Base-by-base conservation (phyloP, 177 flowering plant genomes). In the Vitis hybrid region DNA sequence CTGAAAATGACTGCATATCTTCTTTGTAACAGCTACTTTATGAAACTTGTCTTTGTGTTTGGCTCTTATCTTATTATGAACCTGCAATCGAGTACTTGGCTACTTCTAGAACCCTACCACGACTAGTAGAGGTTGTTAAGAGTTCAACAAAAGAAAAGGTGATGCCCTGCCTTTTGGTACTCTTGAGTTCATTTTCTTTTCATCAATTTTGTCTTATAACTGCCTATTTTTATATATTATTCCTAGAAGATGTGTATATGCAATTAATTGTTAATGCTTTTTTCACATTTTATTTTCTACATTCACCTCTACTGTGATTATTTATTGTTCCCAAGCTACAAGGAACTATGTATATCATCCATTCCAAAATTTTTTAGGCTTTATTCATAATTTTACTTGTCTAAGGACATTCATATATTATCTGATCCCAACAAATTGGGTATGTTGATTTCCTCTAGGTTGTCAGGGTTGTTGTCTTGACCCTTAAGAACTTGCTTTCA, bases 121-220 rank as follows among this genome's bases (percentile, higher is more conserved):
- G 89, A 56, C 76, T 95, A 59, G 71, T 85, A n/a, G 99, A 93
- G 34, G 99, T 95, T 58, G 93, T 87, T 49, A 95, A 91, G 78
- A 78, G 92, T 73, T 93, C 97, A 69, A 93, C 98, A 65, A 95
- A 95, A 68, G 99, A 95, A 77, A 95, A 95, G 91, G 99, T 95
- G 68, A 78, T 66, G 22, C 72, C 39, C 50, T 55, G 15, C 45
- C 51, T 29, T 3, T 66, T 54, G 50, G 14, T 50, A 62, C 10
- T 61, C 5, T 66, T 29, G 62, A 59, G 63, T 11, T 65, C 49
- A n/a, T 68, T 68, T 34, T 57, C 16, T 39, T 68, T 54, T 61
- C 59, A 57, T 34, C n/a, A 7, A 3, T 34, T 57, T 13, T 11
- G 50, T 50, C 14, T 59, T 63, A 2, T 1, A 55, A 26, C 18